Evolutionary conservation across 345 rosid genomes (phyloP).

Genomic region (Citrus australasica): DNA sequence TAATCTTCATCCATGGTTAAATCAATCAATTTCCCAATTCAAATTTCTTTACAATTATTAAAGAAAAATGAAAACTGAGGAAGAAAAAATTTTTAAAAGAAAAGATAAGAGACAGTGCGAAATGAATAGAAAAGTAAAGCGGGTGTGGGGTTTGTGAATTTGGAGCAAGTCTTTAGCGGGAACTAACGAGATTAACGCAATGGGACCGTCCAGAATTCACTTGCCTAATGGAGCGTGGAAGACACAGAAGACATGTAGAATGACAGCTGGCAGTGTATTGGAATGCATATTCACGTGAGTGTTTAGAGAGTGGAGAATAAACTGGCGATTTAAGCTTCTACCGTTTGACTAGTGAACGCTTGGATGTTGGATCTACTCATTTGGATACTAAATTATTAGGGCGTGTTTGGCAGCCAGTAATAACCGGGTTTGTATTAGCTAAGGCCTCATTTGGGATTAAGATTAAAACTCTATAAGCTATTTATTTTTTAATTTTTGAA

Average conservation of each 20-base stretch:
- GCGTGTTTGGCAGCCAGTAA: too few species aligned
- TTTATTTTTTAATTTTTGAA: too few species aligned
- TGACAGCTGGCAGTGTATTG: not conserved
- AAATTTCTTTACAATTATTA: not conserved
- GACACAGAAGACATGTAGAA: too few species aligned
- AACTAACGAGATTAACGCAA: slow-evolving; percentile 24
- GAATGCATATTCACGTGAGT: not conserved
- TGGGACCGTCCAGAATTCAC: slow-evolving; percentile 2
- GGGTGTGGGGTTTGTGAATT: not conserved
- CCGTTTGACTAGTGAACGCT: not conserved
- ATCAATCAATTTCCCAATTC: not conserved
- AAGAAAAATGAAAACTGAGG: not conserved
- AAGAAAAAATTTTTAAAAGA: not conserved
- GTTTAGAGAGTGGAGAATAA: not conserved
- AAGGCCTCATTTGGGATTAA: too few species aligned
- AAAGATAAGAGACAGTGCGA: not conserved
- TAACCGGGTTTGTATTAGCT: too few species aligned
- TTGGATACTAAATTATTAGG: too few species aligned
- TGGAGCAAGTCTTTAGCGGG: slow-evolving; percentile 41
- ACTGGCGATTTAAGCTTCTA: not conserved
- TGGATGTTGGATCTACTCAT: not conserved
- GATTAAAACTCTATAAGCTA: too few species aligned
- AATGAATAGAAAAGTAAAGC: not conserved
- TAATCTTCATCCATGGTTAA: slow-evolving; percentile 85
- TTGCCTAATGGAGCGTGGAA: slow-evolving; percentile 11